Conservation (phyloP, 495 filamentous ascomycete species). For the Aspergillus olivimuriae region DNA sequence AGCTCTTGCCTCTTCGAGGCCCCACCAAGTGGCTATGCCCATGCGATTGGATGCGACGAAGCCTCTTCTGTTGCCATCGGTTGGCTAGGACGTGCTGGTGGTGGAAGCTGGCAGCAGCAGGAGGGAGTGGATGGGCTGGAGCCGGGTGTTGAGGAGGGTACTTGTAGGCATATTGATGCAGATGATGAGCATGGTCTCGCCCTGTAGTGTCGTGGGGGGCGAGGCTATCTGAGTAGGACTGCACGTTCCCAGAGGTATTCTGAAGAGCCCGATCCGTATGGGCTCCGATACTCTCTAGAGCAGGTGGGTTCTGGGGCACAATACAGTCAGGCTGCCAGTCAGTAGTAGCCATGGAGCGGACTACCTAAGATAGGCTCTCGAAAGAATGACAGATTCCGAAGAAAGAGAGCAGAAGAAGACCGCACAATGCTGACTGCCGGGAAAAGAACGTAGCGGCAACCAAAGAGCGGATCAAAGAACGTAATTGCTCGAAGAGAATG, state of each 20-base stretch:
- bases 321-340: slow-evolving; percentile 44
- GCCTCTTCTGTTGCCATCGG: slow-evolving; percentile 32
- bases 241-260: slow-evolving; percentile 45
- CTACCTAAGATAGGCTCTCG: slow-evolving; percentile 37
- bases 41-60: slow-evolving; percentile 35
- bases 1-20: slow-evolving; percentile 33
- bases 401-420: slow-evolving; percentile 23
- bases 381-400: slow-evolving; percentile 48
- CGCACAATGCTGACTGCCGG: slow-evolving; percentile 38
- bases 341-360: slow-evolving; percentile 43
- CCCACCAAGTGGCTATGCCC: slow-evolving; percentile 19
- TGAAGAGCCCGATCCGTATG: slow-evolving; percentile 41
- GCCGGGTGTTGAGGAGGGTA: slow-evolving; percentile 31
- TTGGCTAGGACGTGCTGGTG: slow-evolving; percentile 26
- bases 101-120: slow-evolving; percentile 20
- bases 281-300: slow-evolving; percentile 33
- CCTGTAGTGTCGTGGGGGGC: slow-evolving; percentile 25
- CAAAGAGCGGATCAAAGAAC: slow-evolving; percentile 38
- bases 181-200: slow-evolving; percentile 30
- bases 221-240: slow-evolving; percentile 37
- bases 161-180: slow-evolving; percentile 35
- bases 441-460: slow-evolving; percentile 36
- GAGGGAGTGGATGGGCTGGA: slow-evolving; percentile 27
- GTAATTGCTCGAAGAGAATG: slow-evolving; percentile 40
- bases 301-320: slow-evolving; percentile 35